phyloP scores from a whole-genome alignment of 192 early-diverging fungal genomes.

The Dissophora ornata region DNA sequence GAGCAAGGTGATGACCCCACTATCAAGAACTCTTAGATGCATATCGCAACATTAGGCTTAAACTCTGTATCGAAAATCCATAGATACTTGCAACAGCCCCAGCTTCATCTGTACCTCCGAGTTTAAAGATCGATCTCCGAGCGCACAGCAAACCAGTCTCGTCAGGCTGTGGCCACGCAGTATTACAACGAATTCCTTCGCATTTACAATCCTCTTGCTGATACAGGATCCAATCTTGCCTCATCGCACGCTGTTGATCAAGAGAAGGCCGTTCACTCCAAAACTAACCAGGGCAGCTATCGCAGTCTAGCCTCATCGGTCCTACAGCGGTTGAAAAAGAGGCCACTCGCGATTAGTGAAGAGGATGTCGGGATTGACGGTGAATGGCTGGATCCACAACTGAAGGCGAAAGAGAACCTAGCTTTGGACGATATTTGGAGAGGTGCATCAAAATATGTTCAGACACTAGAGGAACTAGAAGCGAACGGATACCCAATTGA shows the following conservation, averaged over 20 bases:
- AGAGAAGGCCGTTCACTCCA: conserved; percentile 56
- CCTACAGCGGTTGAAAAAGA: conserved; percentile 65
- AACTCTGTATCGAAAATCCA: too few relatives aligned
- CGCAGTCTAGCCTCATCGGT: conserved; percentile 57
- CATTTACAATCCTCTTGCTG: conserved; percentile 62
- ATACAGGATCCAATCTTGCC: conserved; percentile 45
- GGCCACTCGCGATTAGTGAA: conserved; percentile 54
- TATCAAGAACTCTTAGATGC: too few relatives aligned
- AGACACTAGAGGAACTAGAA: conserved; percentile 39
- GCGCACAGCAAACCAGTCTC: conserved; percentile 56
- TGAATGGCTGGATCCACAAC: conserved; percentile 55
- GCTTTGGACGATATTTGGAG: conserved; percentile 17
- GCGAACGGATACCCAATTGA: conserved; percentile 58
- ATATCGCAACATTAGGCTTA: background rate
- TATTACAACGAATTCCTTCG: conserved; percentile 66
- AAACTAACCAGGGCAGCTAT: conserved; percentile 59
- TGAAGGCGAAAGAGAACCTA: conserved; percentile 7
- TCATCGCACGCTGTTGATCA: conserved; percentile 65
- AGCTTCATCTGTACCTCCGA: conserved; percentile 46
- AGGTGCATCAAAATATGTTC: conserved; percentile 22
- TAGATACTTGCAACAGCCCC: background rate
- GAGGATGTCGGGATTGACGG: conserved; percentile 75
- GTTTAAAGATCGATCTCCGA: conserved; percentile 51
- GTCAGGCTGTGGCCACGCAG: conserved; percentile 57
- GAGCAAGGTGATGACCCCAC: too few relatives aligned